Conservation (phyloP, 2,329 filamentous ascomycete genomes). For the Cytospora piceicola region DNA sequence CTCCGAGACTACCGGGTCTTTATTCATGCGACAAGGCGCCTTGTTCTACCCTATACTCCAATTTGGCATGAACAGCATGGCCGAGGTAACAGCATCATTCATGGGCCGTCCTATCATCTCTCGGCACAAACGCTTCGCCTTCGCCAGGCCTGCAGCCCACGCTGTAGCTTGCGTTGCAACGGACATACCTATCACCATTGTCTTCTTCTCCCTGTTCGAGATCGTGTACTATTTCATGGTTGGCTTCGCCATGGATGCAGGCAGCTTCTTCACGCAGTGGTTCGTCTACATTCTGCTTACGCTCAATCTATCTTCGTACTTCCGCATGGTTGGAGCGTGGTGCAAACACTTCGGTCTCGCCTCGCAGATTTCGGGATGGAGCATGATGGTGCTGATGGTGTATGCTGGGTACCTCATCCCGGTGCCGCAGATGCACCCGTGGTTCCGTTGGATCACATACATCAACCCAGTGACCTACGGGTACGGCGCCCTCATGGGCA, state of each 20-base stretch:
- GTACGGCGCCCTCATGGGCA: conserved; percentile 70
- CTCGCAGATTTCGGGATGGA: conserved; percentile 57
- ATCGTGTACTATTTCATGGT: conserved; percentile 68
- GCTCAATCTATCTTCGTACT: conserved; percentile 9
- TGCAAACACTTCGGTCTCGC: conserved; percentile 60
- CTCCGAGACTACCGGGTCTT: conserved; percentile 57
- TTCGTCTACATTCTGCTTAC: conserved; percentile 1
- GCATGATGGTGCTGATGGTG: conserved; percentile 44
- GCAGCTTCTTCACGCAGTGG: conserved; percentile 45
- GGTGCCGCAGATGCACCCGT: conserved; percentile 64
- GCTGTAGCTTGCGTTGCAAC: conserved; percentile 59
- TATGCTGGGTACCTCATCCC: conserved; percentile 69
- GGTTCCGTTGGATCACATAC: conserved; percentile 67
- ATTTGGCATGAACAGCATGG: conserved; percentile 65
- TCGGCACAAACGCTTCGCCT: conserved; percentile 62
- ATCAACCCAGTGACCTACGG: conserved; percentile 70
- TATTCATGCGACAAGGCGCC: conserved; percentile 67
- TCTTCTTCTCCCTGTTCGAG: conserved; percentile 62
- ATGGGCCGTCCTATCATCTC: conserved; percentile 61
- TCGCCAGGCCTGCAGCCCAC: conserved; percentile 62
- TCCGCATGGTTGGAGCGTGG: conserved; percentile 6
- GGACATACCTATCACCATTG: conserved; percentile 58
- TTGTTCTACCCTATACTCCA: conserved; percentile 68
- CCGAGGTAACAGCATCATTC: conserved; percentile 68
- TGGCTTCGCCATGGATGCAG: conserved; percentile 55